Evolutionary conservation across 192 early-diverging fungal genomes (phyloP).

Genomic region (Coemansia sp.): DNA sequence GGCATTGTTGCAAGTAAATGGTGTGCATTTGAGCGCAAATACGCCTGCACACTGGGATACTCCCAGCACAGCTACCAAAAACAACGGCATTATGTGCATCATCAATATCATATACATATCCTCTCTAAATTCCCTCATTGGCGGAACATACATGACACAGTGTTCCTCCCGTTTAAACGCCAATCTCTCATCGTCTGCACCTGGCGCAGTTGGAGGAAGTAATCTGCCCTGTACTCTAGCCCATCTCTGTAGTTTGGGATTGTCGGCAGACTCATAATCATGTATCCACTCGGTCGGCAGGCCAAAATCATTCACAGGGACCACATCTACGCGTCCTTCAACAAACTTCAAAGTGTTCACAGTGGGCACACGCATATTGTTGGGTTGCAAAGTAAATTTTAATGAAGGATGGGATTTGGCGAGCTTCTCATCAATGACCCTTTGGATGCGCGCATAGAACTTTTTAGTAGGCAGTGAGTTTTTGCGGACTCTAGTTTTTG

Average conservation of each 20-base stretch:
- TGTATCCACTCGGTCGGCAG: constrained; percentile 1
- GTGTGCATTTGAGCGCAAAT: not conserved
- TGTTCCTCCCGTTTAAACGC: constrained; percentile 10
- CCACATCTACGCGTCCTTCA: not conserved
- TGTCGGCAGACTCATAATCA: constrained; percentile 18
- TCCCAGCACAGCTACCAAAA: not conserved
- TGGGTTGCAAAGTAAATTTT: constrained; percentile 8
- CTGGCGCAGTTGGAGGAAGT: not conserved
- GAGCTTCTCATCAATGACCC: not conserved
- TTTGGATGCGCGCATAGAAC: constrained; percentile 5
- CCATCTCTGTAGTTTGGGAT: not conserved
- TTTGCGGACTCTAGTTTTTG: not conserved
- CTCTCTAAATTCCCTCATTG: not conserved
- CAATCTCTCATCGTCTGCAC: not conserved
- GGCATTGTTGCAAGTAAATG: not conserved
- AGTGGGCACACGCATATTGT: constrained; percentile 7
- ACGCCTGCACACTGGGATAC: not conserved
- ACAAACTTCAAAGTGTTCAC: not conserved
- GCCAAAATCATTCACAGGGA: constrained; percentile 5
- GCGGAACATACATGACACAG: constrained; percentile 10
- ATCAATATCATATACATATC: not conserved
- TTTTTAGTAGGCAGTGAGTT: constrained; percentile 2
- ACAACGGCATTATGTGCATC: not conserved
- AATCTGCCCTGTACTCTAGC: not conserved
- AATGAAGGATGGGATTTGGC: not conserved